A percentile compares a stretch with the other conserved stretches of the same genome.
phyloP scores from a whole-genome alignment of 176 grass and related monocot genomes.

The Eleusine indica region DNA sequence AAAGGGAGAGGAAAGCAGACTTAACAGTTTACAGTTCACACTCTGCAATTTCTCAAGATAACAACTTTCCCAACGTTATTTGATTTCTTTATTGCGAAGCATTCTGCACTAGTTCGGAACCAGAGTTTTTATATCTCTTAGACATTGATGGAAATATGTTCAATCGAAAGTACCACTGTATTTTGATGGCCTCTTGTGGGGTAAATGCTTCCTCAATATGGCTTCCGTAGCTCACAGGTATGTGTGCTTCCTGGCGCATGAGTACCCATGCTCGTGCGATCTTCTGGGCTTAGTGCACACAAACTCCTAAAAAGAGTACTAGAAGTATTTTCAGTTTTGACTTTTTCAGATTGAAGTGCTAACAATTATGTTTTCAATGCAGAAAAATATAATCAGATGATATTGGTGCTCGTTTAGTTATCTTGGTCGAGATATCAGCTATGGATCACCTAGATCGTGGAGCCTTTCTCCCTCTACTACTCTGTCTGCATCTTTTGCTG shows the following conservation, averaged over 20 bases:
- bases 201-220: conserved; percentile 30
- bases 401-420: conserved; percentile 20
- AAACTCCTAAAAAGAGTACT: neutral
- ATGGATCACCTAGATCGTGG: conserved; percentile 45
- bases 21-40: conserved; percentile 45
- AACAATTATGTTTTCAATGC: conserved; percentile 41
- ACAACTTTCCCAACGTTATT: conserved; percentile 31
- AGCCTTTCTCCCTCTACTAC: conserved; percentile 18
- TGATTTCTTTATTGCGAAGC: conserved; percentile 35
- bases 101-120: conserved; percentile 34
- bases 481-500: conserved; percentile 48
- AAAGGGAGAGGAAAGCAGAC: conserved; percentile 17
- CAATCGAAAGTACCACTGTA: conserved; percentile 28
- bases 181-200: conserved; percentile 35
- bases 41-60: conserved; percentile 20
- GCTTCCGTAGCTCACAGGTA: neutral
- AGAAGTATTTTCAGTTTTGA: conserved; percentile 17
- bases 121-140: conserved; percentile 26
- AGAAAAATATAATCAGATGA: conserved; percentile 18
- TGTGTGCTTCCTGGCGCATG: neutral
- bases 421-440: conserved; percentile 29
- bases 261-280: conserved; percentile 19
- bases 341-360: conserved; percentile 32
- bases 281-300: conserved; percentile 9
- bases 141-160: conserved; percentile 18